Evolutionary conservation across 139 green algal species (phyloP), one percentile per base, ranked within the genome.

Genomic region (Penium margaritaceum): DNA sequence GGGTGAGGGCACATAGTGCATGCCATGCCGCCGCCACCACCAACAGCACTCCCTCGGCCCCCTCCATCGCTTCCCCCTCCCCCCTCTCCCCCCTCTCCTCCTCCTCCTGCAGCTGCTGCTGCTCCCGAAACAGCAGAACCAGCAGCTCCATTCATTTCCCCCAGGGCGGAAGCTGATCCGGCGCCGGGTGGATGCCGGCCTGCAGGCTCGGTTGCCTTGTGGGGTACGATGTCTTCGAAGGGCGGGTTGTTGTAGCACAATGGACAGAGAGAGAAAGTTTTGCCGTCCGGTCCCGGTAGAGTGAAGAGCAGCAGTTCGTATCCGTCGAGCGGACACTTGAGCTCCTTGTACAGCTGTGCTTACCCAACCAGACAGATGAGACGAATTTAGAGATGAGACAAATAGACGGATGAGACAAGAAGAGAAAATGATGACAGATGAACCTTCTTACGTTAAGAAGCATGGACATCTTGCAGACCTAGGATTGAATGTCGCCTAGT

Each of bases 251-350:
- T 94, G 84, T 91, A 96, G 82, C 91, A 96, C 61, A 86, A 91
- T 35, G 91, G 91, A 77, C 91, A 96, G 3, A 96, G 74, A 4
- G 88, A 85, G 72, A 86, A 91, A 2, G 79, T 91, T 72, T 93
- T 92, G 68, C 85, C 90, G 63, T 95, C 91, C 12, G 76, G 24
- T 6, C 89, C 88, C 5, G 63, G 66, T n/a, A 95, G 78, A n/a
- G 68, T 85, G 80, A 88, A 96, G n/a, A 96, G 82, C 63, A 93
- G 75, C 29, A 96, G 82, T 83, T 96, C 90, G 82, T 90, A 96
- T 66, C 80, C 83, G 78, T 93, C 86, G 63, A 96, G 84, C 0
- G 88, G 89, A 75, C 91, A 96, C 3, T 70, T 66, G 33, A 93
- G 63, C 24, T 82, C 83, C 63, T 94, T 93, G 84, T 95, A 96